Evolutionary conservation across 768 basidiomycete genomes (phyloP).

Genomic region (Rhodotorula babjevae): DNA sequence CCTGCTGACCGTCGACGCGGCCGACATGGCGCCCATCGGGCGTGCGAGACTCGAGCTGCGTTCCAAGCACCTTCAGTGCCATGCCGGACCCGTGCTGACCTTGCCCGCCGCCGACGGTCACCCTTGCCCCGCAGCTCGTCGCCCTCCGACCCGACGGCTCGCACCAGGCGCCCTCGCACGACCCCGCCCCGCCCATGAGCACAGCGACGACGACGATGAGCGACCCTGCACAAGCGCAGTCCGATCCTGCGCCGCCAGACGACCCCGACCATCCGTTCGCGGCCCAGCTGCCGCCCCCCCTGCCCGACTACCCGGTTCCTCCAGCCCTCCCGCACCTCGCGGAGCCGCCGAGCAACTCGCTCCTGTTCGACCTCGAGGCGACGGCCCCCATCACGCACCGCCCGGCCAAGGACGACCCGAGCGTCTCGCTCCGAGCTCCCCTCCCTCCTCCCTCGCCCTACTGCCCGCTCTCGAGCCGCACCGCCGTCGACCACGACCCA

Average conservation of each 20-base stretch:
- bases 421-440: conserved; percentile 18
- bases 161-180: no score
- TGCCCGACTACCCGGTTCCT: neutral
- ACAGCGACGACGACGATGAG: neutral
- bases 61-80: no score
- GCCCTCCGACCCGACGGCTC: no score
- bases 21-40: no score
- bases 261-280: neutral
- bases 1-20: no score
- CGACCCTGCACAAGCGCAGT: neutral
- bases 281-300: neutral
- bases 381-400: neutral
- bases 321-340: neutral
- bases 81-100: no score
- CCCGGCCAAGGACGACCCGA: conserved; percentile 4
- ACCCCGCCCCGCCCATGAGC: neutral
- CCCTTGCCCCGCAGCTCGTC: no score
- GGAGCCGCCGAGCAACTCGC: conserved; percentile 2
- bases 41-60: no score
- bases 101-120: no score
- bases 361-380: conserved; percentile 14
- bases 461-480: neutral
- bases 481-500: neutral
- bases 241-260: neutral
- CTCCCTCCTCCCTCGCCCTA: neutral